phyloP scores from a whole-genome alignment of 2,329 filamentous ascomycete species.

The Grosmannia huntii region DNA sequence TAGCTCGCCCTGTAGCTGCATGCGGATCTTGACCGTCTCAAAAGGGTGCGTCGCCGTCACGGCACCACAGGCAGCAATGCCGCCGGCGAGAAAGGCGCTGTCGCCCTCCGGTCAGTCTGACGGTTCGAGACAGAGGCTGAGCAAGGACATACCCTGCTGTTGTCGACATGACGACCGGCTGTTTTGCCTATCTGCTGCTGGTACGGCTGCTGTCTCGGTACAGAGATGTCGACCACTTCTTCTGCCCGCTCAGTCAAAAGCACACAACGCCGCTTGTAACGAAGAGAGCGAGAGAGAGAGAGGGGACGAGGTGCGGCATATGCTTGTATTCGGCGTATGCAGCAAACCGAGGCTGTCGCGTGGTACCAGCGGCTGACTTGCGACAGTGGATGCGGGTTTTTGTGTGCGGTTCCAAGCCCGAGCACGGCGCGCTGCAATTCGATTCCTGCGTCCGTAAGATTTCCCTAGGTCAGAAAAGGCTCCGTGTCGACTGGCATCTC shows the following conservation, averaged over 20 bases:
- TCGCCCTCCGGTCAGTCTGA: background rate
- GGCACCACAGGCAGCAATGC: conserved; percentile 91
- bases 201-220: background rate
- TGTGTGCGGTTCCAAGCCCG: background rate
- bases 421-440: background rate
- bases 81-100: conserved; percentile 86
- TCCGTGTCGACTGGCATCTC: background rate
- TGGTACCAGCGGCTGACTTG: background rate
- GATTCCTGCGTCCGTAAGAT: background rate
- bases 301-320: background rate
- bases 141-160: conserved; percentile 9
- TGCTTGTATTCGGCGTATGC: background rate
- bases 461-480: background rate
- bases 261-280: background rate
- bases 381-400: background rate
- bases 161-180: conserved; percentile 8
- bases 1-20: conserved; percentile 94
- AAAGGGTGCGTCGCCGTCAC: conserved; percentile 97
- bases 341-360: background rate
- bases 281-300: background rate
- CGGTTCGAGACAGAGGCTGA: background rate
- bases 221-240: background rate
- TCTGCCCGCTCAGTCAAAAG: background rate
- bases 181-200: background rate
- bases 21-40: conserved; percentile 96